Evolutionary conservation across 169 alveolate species (phyloP).

Genomic region (Plasmodium yoelii): DNA sequence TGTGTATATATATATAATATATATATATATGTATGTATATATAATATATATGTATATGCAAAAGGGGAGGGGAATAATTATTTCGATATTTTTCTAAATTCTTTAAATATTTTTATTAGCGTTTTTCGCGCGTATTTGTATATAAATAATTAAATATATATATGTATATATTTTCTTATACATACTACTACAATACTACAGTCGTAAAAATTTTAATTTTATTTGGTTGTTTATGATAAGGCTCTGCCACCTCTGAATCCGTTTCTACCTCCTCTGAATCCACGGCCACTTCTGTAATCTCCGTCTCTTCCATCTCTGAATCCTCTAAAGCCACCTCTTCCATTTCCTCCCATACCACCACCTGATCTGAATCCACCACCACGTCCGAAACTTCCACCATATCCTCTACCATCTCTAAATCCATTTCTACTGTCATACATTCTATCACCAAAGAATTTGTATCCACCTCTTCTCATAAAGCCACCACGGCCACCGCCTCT

Average conservation of each 20-base stretch:
- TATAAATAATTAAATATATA: background rate
- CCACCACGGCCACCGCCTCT: constrained; percentile 78
- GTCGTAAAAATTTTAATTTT: background rate
- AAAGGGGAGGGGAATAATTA: too few relatives aligned
- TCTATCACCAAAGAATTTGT: constrained; percentile 71
- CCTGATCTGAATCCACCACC: constrained; percentile 64
- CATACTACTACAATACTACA: background rate
- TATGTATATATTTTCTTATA: background rate
- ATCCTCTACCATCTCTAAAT: constrained; percentile 77
- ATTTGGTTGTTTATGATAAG: constrained; percentile 25
- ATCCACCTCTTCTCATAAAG: constrained; percentile 61
- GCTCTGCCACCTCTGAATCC: constrained; percentile 73
- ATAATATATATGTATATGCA: too few relatives aligned
- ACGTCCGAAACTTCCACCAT: constrained; percentile 71
- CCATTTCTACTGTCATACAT: constrained; percentile 70
- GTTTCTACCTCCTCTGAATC: constrained; percentile 76
- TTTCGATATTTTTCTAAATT: too few relatives aligned
- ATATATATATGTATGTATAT: too few relatives aligned
- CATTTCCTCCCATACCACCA: constrained; percentile 63
- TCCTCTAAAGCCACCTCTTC: constrained; percentile 80
- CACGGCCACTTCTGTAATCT: constrained; percentile 72
- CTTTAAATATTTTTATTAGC: too few relatives aligned
- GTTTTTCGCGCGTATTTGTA: too few relatives aligned
- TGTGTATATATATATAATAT: too few relatives aligned
- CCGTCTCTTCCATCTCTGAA: constrained; percentile 77